Conservation (phyloP, 2,329 filamentous ascomycete species). For the Eutypa lata region DNA sequence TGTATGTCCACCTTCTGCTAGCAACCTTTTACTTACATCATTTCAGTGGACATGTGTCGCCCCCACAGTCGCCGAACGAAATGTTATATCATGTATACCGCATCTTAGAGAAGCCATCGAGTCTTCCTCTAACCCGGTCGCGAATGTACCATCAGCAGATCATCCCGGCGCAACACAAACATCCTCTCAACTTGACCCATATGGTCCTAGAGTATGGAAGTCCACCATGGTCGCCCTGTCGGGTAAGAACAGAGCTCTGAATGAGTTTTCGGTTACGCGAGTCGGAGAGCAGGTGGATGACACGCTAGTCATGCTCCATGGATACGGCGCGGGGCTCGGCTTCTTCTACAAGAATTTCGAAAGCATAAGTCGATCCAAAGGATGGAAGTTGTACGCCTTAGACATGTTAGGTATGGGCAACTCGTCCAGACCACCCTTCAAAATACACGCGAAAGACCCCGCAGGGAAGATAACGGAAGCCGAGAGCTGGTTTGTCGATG, state of each 20-base stretch:
- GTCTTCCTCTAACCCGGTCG: constrained; percentile 35
- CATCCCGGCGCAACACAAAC: constrained; percentile 41
- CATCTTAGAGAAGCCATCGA: constrained; percentile 73
- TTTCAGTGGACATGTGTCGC: constrained; percentile 79
- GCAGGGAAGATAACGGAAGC: constrained; percentile 82
- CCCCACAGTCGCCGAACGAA: constrained; percentile 79
- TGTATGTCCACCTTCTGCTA: constrained; percentile 5
- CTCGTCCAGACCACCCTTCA: constrained; percentile 79
- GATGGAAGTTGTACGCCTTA: constrained; percentile 90
- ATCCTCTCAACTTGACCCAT: constrained; percentile 63
- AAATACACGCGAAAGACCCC: constrained; percentile 76
- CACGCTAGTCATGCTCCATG: constrained; percentile 92
- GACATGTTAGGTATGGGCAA: constrained; percentile 95
- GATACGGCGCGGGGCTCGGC: constrained; percentile 91
- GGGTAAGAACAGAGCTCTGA: constrained; percentile 82
- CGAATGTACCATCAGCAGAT: constrained; percentile 31
- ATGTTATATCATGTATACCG: constrained; percentile 81
- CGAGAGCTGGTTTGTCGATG: constrained; percentile 94
- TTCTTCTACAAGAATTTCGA: constrained; percentile 99
- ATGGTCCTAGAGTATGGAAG: constrained; percentile 81
- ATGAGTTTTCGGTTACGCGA: constrained; percentile 89
- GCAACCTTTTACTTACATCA: constrained; percentile 15
- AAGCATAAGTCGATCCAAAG: constrained; percentile 69
- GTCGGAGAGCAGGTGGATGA: constrained; percentile 76
- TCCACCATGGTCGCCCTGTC: constrained; percentile 80